Evolutionary conservation across 2,329 filamentous ascomycete species (phyloP).

Genomic region (Alternaria infectoria): DNA sequence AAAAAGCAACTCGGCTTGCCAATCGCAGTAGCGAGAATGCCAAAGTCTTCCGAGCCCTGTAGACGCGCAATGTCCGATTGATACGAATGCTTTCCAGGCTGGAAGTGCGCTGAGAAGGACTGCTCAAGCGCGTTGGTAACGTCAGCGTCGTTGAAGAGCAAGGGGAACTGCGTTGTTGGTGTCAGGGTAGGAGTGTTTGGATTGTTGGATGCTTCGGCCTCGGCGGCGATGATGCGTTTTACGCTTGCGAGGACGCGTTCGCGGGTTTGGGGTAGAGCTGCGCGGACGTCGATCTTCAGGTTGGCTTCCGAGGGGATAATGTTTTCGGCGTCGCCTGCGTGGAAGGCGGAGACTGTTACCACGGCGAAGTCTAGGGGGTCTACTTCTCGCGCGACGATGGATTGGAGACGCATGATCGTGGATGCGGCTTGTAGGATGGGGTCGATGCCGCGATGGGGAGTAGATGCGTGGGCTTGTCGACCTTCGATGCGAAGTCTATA

Average conservation of each 20-base stretch:
- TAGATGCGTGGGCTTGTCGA: constrained; percentile 64
- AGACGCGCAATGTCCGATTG: constrained; percentile 51
- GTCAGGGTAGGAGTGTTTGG: constrained; percentile 53
- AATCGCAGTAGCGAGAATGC: constrained; percentile 59
- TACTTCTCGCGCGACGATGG: constrained; percentile 63
- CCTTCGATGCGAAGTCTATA: constrained; percentile 63
- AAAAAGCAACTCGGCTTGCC: constrained; percentile 62
- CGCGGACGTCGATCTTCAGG: constrained; percentile 62
- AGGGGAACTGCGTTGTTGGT: constrained; percentile 51
- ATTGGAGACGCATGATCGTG: constrained; percentile 64
- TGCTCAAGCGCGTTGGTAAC: constrained; percentile 53
- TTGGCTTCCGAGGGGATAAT: constrained; percentile 63
- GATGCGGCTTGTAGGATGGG: constrained; percentile 64
- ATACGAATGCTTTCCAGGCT: constrained; percentile 33
- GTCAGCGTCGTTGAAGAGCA: constrained; percentile 59
- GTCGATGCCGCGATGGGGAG: constrained; percentile 63
- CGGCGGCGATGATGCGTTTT: constrained; percentile 61
- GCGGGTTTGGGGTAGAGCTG: constrained; percentile 55
- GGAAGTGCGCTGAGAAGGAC: constrained; percentile 57
- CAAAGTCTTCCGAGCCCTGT: constrained; percentile 64
- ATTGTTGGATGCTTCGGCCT: constrained; percentile 58
- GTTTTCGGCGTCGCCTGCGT: constrained; percentile 66
- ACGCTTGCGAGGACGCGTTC: constrained; percentile 56
- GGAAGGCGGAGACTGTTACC: constrained; percentile 64
- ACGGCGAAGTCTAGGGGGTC: constrained; percentile 62